Conservation (phyloP, 148 eudicot genomes). For the Amaranthus cruentus region DNA sequence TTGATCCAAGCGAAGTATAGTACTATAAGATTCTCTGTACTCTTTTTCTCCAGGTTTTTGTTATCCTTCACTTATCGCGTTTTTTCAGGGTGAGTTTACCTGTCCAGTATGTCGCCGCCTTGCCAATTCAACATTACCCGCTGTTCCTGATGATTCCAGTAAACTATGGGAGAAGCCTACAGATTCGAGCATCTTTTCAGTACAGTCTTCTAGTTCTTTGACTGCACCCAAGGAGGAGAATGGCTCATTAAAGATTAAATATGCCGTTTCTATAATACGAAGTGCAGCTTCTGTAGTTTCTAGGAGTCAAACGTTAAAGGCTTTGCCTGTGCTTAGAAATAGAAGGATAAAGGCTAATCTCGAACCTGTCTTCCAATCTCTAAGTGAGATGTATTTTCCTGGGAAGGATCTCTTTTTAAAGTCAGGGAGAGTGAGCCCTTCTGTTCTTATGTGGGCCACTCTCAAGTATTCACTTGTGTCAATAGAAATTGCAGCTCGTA, state of each 20-base stretch:
- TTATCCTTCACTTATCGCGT: conserved; percentile 11
- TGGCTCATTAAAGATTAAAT: conserved; percentile 37
- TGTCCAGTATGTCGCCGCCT: conserved; percentile 98
- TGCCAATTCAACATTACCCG: conserved; percentile 76
- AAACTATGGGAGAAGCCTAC: conserved; percentile 31
- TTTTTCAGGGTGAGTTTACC: conserved; percentile 79
- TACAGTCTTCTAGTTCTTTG: conserved; percentile 26
- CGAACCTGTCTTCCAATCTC: conserved; percentile 50
- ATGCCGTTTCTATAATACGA: conserved; percentile 51
- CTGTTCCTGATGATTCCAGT: conserved; percentile 41
- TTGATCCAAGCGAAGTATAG: conserved; percentile 84
- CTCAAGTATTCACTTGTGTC: conserved; percentile 83
- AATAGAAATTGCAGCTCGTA: conserved; percentile 89
- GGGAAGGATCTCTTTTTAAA: conserved; percentile 45
- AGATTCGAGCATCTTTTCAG: conserved; percentile 16
- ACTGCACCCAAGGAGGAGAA: conserved; percentile 20
- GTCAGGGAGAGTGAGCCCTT: conserved; percentile 62
- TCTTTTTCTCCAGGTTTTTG: conserved; percentile 13
- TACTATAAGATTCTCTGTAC: conserved; percentile 8
- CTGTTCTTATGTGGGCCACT: conserved; percentile 82
- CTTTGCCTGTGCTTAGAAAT: conserved; percentile 42
- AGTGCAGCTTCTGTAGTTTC: conserved; percentile 64
- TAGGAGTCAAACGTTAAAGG: conserved; percentile 44
- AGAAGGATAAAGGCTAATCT: conserved; percentile 43
- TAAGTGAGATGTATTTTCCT: conserved; percentile 66